Conservation (phyloP, 495 filamentous ascomycete species). For the Neohortaea acidophila region DNA sequence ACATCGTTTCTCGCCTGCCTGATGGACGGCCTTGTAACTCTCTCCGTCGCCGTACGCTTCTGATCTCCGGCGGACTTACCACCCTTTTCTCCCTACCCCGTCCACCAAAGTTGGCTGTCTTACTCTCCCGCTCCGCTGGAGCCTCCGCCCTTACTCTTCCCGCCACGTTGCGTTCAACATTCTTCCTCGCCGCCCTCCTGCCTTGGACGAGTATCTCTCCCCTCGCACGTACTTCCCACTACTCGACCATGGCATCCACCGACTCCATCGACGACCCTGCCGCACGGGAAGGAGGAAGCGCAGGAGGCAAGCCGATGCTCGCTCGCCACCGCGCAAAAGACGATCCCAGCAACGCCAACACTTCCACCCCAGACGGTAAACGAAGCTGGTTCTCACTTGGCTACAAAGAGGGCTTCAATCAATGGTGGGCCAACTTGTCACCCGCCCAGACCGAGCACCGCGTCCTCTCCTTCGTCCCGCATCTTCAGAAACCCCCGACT, state of each 20-base stretch:
- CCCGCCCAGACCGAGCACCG: slow-evolving; percentile 77
- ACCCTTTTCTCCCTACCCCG: not conserved
- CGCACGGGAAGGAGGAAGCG: slow-evolving; percentile 1
- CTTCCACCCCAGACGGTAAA: slow-evolving; percentile 23
- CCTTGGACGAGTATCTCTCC: not conserved
- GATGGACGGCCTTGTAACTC: not conserved
- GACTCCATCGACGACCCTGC: slow-evolving; percentile 20
- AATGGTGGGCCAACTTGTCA: slow-evolving; percentile 85
- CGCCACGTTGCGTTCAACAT: slow-evolving; percentile 1
- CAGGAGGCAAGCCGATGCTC: slow-evolving; percentile 30
- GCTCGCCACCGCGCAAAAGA: slow-evolving; percentile 38
- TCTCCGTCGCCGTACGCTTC: not conserved
- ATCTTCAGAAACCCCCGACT: slow-evolving; percentile 58
- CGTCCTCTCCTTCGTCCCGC: slow-evolving; percentile 76
- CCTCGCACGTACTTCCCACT: not conserved
- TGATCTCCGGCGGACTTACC: not conserved
- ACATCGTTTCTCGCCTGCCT: too few relatives aligned
- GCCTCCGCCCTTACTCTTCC: not conserved
- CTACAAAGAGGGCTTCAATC: slow-evolving; percentile 76
- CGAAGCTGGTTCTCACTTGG: slow-evolving; percentile 60
- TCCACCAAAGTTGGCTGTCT: not conserved
- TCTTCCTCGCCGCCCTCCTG: slow-evolving; percentile 1
- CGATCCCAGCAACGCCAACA: slow-evolving; percentile 17
- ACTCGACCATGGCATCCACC: slow-evolving; percentile 24
- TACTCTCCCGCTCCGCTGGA: not conserved